Evolutionary conservation across 2,329 filamentous ascomycete species (phyloP), one percentile per base, ranked within the genome.

Genomic region (Trichoderma pleuroti): DNA sequence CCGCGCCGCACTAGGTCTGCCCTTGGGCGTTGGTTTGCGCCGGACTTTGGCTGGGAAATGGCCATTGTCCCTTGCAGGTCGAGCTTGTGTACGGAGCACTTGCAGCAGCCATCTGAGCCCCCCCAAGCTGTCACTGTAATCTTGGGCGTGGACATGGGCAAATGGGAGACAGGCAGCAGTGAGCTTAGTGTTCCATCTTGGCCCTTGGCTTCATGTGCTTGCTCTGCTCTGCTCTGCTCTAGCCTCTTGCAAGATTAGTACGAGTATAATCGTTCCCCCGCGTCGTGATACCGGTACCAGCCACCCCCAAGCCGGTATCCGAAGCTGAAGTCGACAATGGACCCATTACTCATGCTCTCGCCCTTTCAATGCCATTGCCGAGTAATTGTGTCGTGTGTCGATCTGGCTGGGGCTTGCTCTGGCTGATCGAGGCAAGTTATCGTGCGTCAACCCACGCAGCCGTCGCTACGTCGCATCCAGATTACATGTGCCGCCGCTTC

Each of bases 1-100:
- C 59, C 36, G 60, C 46, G 59, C 54, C 62, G 52, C 52, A 46
- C 69, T 46, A 66, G 36, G 26, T 39, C 46, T 36, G 52, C 32
- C 28, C 68, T 56, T 18, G 30, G 67, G 71, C 71, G 67, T 61
- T 67, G 67, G 34, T 66, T 67, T 72, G 71, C 71, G 71, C 71
- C 71, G 46, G 46, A 52, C n/a, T 21, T 21, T 5, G 9, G 21
- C n/a, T 42, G 39, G 21, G 12, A 14, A 52, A 52, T 52, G 10
- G 46, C 46, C 24, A 12, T 52, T 52, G 46, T 52, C 46, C 46
- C 46, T 52, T 52, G 46, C 46, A 52, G 46, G 46, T 12, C n/a
- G 46, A 52, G 46, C 46, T 49, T 52, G n/a, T 14, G 46, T 52
- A 24, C 21, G 46, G 46, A 52, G 46, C 46, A 52, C n/a, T 52